A percentile compares a stretch with the other conserved stretches of the same genome.
These are phyloP conservation scores for Picea abies DNA, from an alignment of 83 land plant species.

Conservation along the genomic window DNA sequence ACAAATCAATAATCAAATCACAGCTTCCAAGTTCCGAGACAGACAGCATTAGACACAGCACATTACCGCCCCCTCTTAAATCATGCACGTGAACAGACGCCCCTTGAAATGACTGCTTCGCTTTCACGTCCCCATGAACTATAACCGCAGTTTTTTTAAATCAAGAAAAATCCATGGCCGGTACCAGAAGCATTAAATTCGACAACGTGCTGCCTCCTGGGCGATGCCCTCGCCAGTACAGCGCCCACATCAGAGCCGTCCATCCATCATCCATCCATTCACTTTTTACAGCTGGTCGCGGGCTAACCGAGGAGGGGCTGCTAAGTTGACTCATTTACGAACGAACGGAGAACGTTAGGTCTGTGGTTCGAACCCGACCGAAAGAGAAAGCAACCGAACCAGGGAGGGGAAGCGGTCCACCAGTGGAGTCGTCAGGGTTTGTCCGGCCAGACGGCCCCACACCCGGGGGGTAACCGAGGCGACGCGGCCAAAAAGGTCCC, in stretches of 20 bases:
- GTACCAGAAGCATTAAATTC: constrained; percentile 6
- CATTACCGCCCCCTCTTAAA: not conserved
- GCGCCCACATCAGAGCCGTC: constrained; percentile 1
- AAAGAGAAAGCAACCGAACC: not conserved
- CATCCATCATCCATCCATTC: constrained; percentile 10
- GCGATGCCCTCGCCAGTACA: not conserved
- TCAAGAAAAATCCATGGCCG: not conserved
- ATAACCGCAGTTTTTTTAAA: not conserved
- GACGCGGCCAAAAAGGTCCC: not conserved
- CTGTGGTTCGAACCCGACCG: constrained; percentile 3
- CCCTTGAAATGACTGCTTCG: not conserved
- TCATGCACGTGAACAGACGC: constrained; percentile 9
- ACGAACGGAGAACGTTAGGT: not conserved
- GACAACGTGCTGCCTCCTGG: constrained; percentile 15
- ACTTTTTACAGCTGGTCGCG: not conserved
- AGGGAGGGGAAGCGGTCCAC: not conserved
- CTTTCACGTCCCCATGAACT: constrained; percentile 9
- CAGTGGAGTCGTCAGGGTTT: no score
- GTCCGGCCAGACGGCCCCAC: not conserved
- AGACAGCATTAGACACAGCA: not conserved
- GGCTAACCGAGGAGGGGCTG: not conserved
- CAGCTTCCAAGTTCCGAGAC: constrained; percentile 4
- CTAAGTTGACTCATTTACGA: not conserved
- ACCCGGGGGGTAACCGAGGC: not conserved
- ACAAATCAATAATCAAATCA: not conserved